Evolutionary conservation across 768 basidiomycete genomes (phyloP), one percentile per base, ranked within the genome.

Genomic region (Kwoniella botswanensis): DNA sequence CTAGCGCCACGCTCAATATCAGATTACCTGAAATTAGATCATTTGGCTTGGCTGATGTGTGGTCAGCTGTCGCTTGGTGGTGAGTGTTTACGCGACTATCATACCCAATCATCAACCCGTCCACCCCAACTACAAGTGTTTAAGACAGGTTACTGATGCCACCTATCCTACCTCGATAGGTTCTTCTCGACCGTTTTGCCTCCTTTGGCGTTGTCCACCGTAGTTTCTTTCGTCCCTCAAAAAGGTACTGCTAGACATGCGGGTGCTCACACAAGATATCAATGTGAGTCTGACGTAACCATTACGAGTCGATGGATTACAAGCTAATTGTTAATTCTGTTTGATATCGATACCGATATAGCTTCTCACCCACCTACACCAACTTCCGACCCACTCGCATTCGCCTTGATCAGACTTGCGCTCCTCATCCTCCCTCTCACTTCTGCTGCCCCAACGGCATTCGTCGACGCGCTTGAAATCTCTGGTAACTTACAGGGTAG

Each of bases 401-500:
- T 82, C 70, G 52, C 80, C 22, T 41, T 83, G 21, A 72, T 82
- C 71, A 71, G 82, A 35, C 70, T 83, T 56, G 77, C 77, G 2
- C 55, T 79, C 21, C 76, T 82, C 46, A 41, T 82, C 42, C 76
- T 73, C 59, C 80, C 82, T 13, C 73, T 83, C 4, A 83, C 82
- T 18, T 73, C 75, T 18, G 80, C 82, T 41, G 78, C 80, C 4
- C 82, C 82, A 6, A 74, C 74, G 7, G 66, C 73, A 2, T 71
- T 80, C 62, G 74, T 78, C 11, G 77, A 77, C 35, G 73, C 76
- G 2, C 70, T 82, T 21, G 78, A 79, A 67, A 72, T 77, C 58
- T 68, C 73, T 1, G 82, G 80, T 2, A 77, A 78, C 62, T 35
- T 75, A 1, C 74, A 78, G 52, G 80, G 75, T 24, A 65, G 82